Evolutionary conservation across 2,329 filamentous ascomycete species (phyloP), one percentile per base, ranked within the genome.

Genomic region (Diaporthe amygdali): DNA sequence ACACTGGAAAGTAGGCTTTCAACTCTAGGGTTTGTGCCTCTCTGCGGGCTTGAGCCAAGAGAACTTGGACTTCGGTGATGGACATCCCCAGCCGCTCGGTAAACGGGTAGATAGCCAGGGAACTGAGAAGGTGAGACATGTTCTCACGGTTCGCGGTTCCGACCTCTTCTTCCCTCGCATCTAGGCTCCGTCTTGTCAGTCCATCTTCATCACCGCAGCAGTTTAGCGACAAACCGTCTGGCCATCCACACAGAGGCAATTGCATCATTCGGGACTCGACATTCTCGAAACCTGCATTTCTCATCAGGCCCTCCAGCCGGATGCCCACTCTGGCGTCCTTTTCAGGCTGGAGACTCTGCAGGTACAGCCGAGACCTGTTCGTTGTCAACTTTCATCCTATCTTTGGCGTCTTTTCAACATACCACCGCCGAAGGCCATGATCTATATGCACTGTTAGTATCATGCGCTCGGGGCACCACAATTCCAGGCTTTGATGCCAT

Each of bases 211-310:
- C 44, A 20, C 41, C 27, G 39, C 52, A 55, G 41, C 14, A 52
- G 34, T 64, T 14, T 25, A 3, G 8, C 63, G 63, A 73, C 86
- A 76, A 83, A 94, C 93, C 87, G 74, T 79, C 89, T 25, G 91
- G 85, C 93, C 93, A 95, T 37, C 84, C 89, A 78, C 90, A 93
- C 79, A 93, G 88, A 20, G 91, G 92, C 64, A 94, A 79, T 64
- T 86, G 89, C 71, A 94, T 86, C 82, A 93, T 87, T 63, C 84
- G 86, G 10, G 86, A 85, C 76, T 94, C 91, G 49, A 94, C 86
- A 46, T 94, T 90, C 7, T 88, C 88, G 77, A 95, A 91, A 0
- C 93, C 93, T 9, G 90, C 89, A 55, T 83, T 84, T 54, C 82
- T 83, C 82, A 93, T 87, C 82, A 89, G 86, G 22, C 77, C 81